phyloP scores from a whole-genome alignment of 2,329 filamentous ascomycete species.

The Talaromyces sp. region DNA sequence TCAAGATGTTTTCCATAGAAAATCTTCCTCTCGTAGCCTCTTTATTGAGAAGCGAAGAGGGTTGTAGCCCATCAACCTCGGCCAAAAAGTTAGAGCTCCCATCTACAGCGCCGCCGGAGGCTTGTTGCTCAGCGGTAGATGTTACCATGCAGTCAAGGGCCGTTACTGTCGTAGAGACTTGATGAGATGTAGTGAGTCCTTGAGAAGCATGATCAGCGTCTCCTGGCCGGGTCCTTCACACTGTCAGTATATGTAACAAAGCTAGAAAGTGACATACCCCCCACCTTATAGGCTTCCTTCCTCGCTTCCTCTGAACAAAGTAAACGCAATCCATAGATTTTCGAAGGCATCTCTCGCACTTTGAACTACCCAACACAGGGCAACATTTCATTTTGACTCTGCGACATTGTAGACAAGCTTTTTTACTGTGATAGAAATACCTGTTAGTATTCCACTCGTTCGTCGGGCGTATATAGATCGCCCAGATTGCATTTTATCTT shows the following conservation, averaged over 20 bases:
- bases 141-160: not conserved
- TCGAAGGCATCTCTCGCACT: slow-evolving; percentile 7
- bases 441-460: not conserved
- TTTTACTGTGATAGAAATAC: not conserved
- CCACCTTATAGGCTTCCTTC: not conserved
- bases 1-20: not conserved
- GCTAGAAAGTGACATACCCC: not conserved
- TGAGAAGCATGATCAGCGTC: not conserved
- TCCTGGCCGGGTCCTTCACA: not conserved
- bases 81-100: not conserved
- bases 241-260: not conserved
- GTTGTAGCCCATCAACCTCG: not conserved
- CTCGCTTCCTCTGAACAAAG: not conserved
- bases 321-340: slow-evolving; percentile 3
- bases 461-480: not conserved
- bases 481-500: not conserved
- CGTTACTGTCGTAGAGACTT: not conserved
- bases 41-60: not conserved
- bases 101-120: not conserved
- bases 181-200: not conserved
- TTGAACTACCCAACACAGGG: not conserved
- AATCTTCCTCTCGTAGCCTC: not conserved
- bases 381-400: not conserved
- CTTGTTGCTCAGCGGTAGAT: not conserved
- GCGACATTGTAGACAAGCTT: not conserved